Conservation (phyloP, 2,329 filamentous ascomycete species). For the Endothia cerciana region DNA sequence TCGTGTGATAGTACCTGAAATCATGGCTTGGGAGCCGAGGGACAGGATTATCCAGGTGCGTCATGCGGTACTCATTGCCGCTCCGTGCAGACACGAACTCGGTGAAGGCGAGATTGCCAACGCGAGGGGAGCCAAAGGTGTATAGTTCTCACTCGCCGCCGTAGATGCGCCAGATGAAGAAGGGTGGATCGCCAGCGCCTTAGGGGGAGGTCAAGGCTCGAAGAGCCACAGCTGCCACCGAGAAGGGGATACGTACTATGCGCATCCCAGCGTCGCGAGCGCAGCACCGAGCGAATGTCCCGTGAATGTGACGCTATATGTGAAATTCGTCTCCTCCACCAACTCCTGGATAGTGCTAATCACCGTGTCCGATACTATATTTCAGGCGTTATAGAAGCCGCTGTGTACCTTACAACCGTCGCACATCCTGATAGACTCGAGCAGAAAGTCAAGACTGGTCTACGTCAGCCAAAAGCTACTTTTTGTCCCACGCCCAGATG, state of each 20-base stretch:
- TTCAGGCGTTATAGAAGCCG: conserved; percentile 33
- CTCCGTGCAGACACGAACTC: conserved; percentile 33
- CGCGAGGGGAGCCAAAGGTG: conserved; percentile 38
- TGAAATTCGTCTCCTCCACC: conserved; percentile 28
- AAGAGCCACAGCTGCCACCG: no score
- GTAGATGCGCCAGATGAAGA: conserved; percentile 17
- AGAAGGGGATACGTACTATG: conserved; percentile 30
- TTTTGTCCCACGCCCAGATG: no score
- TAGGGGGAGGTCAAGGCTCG: no score
- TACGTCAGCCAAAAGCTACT: no score
- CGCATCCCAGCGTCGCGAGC: conserved; percentile 35
- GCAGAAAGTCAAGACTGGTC: conserved; percentile 41
- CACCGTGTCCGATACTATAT: conserved; percentile 31
- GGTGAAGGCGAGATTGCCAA: conserved; percentile 36
- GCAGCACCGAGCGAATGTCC: conserved; percentile 39
- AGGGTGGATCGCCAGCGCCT: neutral
- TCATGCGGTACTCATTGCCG: conserved; percentile 27
- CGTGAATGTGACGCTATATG: conserved; percentile 34
- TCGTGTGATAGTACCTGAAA: conserved; percentile 21
- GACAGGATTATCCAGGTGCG: conserved; percentile 28
- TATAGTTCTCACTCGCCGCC: conserved; percentile 33
- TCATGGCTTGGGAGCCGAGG: conserved; percentile 26
- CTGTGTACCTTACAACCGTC: conserved; percentile 33
- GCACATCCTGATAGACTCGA: conserved; percentile 41
- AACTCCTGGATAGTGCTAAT: conserved; percentile 30